Conservation (phyloP, 805 yeast species). For the Helenozyma baotianmanensis region DNA sequence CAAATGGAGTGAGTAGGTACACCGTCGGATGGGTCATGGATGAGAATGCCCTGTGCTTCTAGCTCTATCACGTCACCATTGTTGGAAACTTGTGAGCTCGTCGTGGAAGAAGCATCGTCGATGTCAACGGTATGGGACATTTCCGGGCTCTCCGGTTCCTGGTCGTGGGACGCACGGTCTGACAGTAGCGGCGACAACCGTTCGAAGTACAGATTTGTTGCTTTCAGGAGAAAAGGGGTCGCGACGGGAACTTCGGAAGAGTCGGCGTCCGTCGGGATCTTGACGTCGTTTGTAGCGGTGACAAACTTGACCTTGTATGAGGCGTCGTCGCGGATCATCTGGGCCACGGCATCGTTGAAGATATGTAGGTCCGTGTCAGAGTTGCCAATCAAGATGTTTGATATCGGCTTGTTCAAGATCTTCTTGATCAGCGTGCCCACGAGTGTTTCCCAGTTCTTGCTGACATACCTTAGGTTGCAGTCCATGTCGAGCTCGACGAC, state of each 20-base stretch:
- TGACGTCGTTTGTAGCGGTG: constrained; percentile 39
- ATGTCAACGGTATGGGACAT: too few relatives aligned
- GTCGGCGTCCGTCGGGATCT: not conserved
- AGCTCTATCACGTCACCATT: constrained; percentile 64
- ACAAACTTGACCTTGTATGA: constrained; percentile 75
- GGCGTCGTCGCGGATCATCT: constrained; percentile 68
- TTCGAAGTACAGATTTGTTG: too few relatives aligned
- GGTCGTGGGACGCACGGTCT: not conserved
- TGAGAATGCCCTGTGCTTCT: constrained; percentile 91
- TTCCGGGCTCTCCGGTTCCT: too few relatives aligned
- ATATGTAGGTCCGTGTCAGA: constrained; percentile 58
- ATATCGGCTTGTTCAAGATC: constrained; percentile 53
- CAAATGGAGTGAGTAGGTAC: constrained; percentile 84
- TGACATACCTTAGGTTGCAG: constrained; percentile 70
- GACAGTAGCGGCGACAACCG: not conserved
- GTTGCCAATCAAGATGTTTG: constrained; percentile 60
- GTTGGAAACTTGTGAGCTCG: constrained; percentile 37
- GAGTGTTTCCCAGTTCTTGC: constrained; percentile 73
- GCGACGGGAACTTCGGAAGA: too few relatives aligned
- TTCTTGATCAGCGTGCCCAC: constrained; percentile 63
- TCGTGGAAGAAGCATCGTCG: constrained; percentile 1
- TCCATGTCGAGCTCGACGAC: constrained; percentile 79
- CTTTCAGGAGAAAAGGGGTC: too few relatives aligned
- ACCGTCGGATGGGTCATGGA: constrained; percentile 54
- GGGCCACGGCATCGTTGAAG: constrained; percentile 62